Conservation (phyloP, 1,284 basidiomycete species). For the Marasmius fiardii region DNA sequence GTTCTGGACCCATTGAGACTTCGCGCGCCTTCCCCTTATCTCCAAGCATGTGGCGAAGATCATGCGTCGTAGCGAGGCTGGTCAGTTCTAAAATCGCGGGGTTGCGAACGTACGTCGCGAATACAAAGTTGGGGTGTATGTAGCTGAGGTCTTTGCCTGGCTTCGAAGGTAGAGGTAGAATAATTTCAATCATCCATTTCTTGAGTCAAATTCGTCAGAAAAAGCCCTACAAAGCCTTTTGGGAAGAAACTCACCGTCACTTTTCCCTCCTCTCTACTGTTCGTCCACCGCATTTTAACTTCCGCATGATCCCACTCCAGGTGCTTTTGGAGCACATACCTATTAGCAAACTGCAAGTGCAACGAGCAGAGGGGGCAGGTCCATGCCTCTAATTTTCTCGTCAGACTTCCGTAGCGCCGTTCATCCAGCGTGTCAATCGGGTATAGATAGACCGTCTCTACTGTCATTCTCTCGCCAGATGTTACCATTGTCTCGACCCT, state of each 20-base stretch:
- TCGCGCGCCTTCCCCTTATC: background rate
- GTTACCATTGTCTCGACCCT: background rate
- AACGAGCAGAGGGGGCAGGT: constrained; percentile 61
- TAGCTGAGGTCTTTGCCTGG: background rate
- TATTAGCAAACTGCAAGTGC: constrained; percentile 43
- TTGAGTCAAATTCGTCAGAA: background rate
- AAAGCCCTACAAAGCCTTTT: constrained; percentile 17
- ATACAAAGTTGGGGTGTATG: background rate
- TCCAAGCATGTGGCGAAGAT: background rate
- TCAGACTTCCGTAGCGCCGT: background rate
- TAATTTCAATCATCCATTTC: background rate
- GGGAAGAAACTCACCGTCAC: background rate
- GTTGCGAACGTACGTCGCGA: background rate
- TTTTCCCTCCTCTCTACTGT: constrained; percentile 15
- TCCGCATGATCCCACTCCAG: constrained; percentile 52
- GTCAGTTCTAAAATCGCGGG: background rate
- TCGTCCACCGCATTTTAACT: constrained; percentile 40
- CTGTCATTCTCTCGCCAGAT: constrained; percentile 1
- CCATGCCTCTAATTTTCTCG: constrained; percentile 29
- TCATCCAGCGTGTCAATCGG: background rate
- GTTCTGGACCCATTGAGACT: background rate
- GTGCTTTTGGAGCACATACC: constrained; percentile 50
- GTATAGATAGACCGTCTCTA: background rate
- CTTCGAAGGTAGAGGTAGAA: background rate
- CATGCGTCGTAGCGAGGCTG: background rate